Evolutionary conservation across 352 stramenopile genomes (phyloP).

Genomic region (Phytopythium sindhum): DNA sequence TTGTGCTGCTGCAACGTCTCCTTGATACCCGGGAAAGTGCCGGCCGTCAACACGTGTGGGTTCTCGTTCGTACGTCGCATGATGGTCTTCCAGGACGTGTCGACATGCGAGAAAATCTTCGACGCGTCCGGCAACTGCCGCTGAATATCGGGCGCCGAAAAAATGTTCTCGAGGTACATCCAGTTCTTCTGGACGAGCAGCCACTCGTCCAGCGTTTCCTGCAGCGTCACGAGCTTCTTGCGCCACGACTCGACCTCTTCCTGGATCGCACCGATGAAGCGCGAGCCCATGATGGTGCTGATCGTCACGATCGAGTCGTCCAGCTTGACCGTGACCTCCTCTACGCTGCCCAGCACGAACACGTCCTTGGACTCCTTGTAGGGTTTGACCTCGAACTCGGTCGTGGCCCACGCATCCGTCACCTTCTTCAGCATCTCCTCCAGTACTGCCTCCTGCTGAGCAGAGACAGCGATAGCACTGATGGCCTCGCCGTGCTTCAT

Average conservation of each 20-base stretch:
- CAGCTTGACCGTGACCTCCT: constrained; percentile 88
- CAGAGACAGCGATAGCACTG: constrained; percentile 76
- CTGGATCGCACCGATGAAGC: constrained; percentile 89
- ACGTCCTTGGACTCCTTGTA: constrained; percentile 94
- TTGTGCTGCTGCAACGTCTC: constrained; percentile 86
- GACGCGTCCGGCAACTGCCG: constrained; percentile 86
- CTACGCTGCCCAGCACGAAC: constrained; percentile 90
- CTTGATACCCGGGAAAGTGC: constrained; percentile 75
- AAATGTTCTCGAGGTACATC: constrained; percentile 89
- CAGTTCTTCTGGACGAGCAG: constrained; percentile 87
- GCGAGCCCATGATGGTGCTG: constrained; percentile 90
- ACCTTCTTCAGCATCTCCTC: constrained; percentile 94
- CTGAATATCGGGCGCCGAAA: constrained; percentile 89
- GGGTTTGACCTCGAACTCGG: constrained; percentile 90
- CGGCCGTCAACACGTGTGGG: constrained; percentile 81
- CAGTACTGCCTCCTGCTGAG: constrained; percentile 89
- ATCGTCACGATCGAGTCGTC: constrained; percentile 94
- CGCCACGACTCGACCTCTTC: constrained; percentile 88
- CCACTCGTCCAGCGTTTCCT: constrained; percentile 89
- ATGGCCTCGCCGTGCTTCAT: constrained; percentile 88
- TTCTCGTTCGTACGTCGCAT: constrained; percentile 89
- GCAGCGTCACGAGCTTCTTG: constrained; percentile 75
- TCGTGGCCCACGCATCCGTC: constrained; percentile 83
- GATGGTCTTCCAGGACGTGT: constrained; percentile 89
- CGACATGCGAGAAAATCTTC: constrained; percentile 90